Conservation (phyloP, 2,329 filamentous ascomycete species). For the Talaromyces sp. region DNA sequence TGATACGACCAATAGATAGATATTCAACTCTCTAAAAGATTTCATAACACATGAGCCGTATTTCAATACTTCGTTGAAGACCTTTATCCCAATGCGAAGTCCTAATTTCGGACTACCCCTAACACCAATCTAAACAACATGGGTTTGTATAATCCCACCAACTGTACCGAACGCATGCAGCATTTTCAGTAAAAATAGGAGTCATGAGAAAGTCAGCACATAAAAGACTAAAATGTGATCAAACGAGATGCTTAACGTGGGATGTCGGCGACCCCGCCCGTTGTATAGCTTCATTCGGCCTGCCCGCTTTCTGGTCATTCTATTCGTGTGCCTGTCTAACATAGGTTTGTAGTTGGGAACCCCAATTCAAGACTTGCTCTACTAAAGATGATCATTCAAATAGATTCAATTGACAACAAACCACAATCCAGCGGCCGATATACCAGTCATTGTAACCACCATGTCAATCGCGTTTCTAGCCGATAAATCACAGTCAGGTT, state of each 20-base stretch:
- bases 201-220: neutral
- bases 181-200: neutral
- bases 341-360: neutral
- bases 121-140: neutral
- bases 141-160: neutral
- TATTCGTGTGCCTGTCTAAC: neutral
- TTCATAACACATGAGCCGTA: neutral
- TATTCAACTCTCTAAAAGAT: neutral
- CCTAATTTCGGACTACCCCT: neutral
- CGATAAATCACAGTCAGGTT: conserved; percentile 1
- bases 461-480: conserved; percentile 11
- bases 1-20: no score
- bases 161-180: neutral
- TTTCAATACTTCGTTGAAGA: neutral
- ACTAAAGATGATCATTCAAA: neutral
- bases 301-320: neutral
- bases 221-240: neutral
- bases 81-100: no score
- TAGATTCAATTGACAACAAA: neutral
- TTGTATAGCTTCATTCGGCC: conserved; percentile 7
- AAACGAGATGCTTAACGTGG: neutral
- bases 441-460: neutral
- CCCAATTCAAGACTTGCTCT: no score
- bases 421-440: neutral
- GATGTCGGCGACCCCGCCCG: conserved; percentile 1